Evolutionary conservation across 2,329 filamentous ascomycete species (phyloP).

Genomic region (Xylariaceae sp.): DNA sequence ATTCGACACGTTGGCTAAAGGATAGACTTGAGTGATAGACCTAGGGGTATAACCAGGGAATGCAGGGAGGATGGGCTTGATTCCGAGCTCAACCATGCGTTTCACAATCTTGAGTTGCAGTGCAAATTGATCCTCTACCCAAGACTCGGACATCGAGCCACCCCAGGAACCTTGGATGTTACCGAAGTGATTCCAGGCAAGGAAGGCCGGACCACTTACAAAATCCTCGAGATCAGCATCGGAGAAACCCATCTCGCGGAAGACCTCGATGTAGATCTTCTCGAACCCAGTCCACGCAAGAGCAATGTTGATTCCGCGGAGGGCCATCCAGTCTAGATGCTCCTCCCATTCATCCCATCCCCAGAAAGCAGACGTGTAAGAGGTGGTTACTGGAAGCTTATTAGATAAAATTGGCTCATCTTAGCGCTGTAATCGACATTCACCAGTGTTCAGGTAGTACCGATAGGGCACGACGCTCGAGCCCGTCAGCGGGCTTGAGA

Average conservation of each 20-base stretch:
- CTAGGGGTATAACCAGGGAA: slow-evolving; percentile 28
- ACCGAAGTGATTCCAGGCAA: slow-evolving; percentile 31
- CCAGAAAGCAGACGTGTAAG: slow-evolving; percentile 31
- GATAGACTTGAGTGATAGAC: slow-evolving; percentile 22
- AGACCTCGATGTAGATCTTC: slow-evolving; percentile 31
- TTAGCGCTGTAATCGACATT: neutral
- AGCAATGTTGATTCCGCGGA: slow-evolving; percentile 27
- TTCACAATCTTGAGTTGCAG: slow-evolving; percentile 27
- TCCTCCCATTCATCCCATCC: slow-evolving; percentile 30
- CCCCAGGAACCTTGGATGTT: slow-evolving; percentile 33
- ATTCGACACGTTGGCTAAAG: slow-evolving; percentile 27
- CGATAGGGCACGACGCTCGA: slow-evolving; percentile 28
- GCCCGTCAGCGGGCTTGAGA: slow-evolving; percentile 17
- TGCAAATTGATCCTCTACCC: slow-evolving; percentile 28
- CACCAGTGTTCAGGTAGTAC: slow-evolving; percentile 32
- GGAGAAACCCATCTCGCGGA: slow-evolving; percentile 29
- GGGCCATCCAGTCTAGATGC: slow-evolving; percentile 32
- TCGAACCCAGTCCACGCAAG: slow-evolving; percentile 32
- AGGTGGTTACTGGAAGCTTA: slow-evolving; percentile 27
- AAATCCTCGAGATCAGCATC: slow-evolving; percentile 26
- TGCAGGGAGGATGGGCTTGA: slow-evolving; percentile 30
- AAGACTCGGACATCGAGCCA: slow-evolving; percentile 20
- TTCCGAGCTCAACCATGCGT: slow-evolving; percentile 31
- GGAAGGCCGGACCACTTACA: slow-evolving; percentile 29
- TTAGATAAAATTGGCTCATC: neutral